These are phyloP conservation scores for Fusarium piperis DNA, from an alignment of 2,329 filamentous ascomycete species.

Conservation along the genomic window DNA sequence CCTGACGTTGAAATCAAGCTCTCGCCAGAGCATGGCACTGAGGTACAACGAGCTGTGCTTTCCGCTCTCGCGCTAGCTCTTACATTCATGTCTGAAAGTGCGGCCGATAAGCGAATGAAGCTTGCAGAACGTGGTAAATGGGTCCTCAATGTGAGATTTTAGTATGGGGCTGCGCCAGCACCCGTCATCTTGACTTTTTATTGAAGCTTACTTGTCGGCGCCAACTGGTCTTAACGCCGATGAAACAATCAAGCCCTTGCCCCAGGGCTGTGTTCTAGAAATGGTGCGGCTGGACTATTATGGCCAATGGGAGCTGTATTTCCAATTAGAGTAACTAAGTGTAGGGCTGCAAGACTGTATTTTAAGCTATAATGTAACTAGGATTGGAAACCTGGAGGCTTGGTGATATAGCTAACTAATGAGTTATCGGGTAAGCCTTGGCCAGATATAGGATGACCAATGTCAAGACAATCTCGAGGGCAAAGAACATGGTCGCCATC, in stretches of 20 bases:
- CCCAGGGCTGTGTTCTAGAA: not conserved
- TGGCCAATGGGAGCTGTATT: not conserved
- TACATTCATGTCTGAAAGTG: not conserved
- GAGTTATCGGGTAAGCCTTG: not conserved
- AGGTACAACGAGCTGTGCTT: not conserved
- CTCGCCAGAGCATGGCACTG: not conserved
- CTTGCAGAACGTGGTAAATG: not conserved
- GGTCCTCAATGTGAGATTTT: not conserved
- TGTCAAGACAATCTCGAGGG: conserved; percentile 39
- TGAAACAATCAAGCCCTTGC: not conserved
- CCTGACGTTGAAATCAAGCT: not conserved
- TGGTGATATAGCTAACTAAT: not conserved
- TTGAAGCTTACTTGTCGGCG: not conserved
- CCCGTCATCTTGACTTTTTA: not conserved
- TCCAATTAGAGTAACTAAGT: not conserved
- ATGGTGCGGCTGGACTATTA: not conserved
- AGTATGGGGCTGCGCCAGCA: not conserved
- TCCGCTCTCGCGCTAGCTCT: not conserved
- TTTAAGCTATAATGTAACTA: not conserved
- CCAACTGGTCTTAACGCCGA: not conserved
- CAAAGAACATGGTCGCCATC: conserved; percentile 47
- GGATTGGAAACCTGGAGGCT: not conserved
- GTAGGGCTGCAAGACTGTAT: not conserved
- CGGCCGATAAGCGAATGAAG: not conserved
- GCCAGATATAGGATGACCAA: conserved; percentile 31